Base-by-base conservation (phyloP, 2,329 filamentous ascomycete species). In the Trichocomaceae sp. region DNA sequence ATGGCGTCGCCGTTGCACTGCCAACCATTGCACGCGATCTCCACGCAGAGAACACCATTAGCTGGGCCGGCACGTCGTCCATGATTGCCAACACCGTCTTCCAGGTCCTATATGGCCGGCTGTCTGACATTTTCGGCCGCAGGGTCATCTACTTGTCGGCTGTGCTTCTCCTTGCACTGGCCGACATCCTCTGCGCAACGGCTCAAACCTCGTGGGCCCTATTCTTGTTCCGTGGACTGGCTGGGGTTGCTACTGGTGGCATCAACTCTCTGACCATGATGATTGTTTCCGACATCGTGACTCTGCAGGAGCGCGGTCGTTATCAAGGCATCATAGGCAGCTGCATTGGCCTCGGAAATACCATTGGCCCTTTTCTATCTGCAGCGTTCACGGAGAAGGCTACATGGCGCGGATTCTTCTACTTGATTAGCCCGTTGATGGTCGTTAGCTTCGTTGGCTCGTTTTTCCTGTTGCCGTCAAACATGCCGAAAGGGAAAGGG, bases 31-130 rank as follows among this genome's bases (percentile, higher is more conserved):
- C 75, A 50, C 63, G 69, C 50, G 75, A 81, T 55, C 69, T 79
- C 20, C 59, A 72, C 51, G 72, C 72, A 1, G 67, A 67, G 41
- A 60, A 69, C 53, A 69, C 68, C 2, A 83, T 83, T 44, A 88
- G 87, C 63, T 88, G 85, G 85, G 79, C 83, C 12, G 85, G 85
- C 2, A 87, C 85, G 3, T 82, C 82, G 17, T 89, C 86, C 60
- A 72, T 89, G 6, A 77, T 89, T 4, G 81, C 83, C 3, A 82
- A 80, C 54, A 85, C 83, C 0, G 78, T 80, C 26, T 86, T 85
- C 59, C 82, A 83, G 59, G 80, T 84, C 57, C 73, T 86, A 0
- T 85, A 85, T 63, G 83, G 83, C 19, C 75, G 81, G 2, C 61
- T 84, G 2, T 83, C 81, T 0, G 81, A 85, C 65, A 78, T 84